phyloP scores from a whole-genome alignment of 345 rosid species.

The Dovyalis caffra region DNA sequence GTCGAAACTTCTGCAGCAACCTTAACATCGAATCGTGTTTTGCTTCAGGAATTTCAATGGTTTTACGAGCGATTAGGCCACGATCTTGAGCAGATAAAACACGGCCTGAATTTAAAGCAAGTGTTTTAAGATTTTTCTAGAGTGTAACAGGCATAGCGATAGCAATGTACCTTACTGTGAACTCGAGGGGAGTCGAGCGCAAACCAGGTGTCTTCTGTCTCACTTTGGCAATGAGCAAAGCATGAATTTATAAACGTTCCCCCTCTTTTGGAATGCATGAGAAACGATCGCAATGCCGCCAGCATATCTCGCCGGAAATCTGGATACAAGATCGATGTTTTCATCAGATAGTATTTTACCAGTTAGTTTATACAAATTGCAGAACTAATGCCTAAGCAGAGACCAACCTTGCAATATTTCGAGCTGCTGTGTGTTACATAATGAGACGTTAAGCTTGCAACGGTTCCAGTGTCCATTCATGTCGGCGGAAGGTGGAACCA shows the following conservation, averaged over 20 bases:
- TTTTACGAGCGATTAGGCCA: background rate
- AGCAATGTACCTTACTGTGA: slow-evolving; percentile 52
- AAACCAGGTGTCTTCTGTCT: slow-evolving; percentile 84
- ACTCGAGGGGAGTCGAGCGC: slow-evolving; percentile 68
- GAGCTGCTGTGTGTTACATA: slow-evolving; percentile 57
- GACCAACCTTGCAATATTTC: slow-evolving; percentile 59
- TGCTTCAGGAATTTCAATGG: background rate
- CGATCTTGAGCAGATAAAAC: background rate
- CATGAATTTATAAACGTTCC: slow-evolving; percentile 94
- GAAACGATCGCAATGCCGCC: slow-evolving; percentile 44
- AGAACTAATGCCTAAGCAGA: background rate
- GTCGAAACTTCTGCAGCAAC: background rate
- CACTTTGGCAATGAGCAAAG: slow-evolving; percentile 97
- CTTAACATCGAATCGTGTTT: background rate
- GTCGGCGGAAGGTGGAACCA: slow-evolving; percentile 89
- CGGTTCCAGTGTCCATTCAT: slow-evolving; percentile 59
- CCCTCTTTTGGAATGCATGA: slow-evolving; percentile 39
- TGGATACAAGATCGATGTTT: slow-evolving; percentile 20
- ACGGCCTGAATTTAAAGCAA: background rate
- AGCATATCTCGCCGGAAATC: slow-evolving; percentile 85
- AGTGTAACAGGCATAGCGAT: background rate
- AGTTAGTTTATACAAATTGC: background rate
- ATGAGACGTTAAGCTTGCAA: slow-evolving; percentile 61
- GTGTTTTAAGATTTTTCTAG: background rate
- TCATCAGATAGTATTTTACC: background rate